These are phyloP conservation scores for Ganoderma meredithae DNA, from an alignment of 1,284 basidiomycete species.

Conservation along the genomic window DNA sequence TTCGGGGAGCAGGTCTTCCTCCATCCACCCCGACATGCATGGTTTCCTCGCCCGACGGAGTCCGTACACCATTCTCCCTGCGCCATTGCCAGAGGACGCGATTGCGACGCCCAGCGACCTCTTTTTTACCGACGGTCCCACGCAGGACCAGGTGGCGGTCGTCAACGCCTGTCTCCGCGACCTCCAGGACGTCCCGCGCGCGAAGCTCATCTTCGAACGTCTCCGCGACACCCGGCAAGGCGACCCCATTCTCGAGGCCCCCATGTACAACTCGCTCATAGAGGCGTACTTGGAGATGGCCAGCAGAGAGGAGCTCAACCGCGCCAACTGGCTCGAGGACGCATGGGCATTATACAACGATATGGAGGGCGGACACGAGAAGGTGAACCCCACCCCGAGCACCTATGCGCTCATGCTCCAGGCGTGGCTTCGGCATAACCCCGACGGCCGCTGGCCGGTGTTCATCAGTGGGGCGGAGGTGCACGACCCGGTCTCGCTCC, in stretches of 20 bases:
- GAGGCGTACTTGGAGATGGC: conserved; percentile 71
- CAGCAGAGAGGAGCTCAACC: conserved; percentile 50
- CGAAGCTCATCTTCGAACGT: conserved; percentile 70
- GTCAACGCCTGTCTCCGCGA: conserved; percentile 84
- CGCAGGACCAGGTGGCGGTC: conserved; percentile 74
- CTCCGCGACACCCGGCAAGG: conserved; percentile 49
- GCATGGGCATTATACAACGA: conserved; percentile 63
- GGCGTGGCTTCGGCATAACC: conserved; percentile 56
- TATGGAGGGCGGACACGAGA: conserved; percentile 60
- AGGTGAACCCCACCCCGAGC: conserved; percentile 56
- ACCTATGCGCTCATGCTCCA: conserved; percentile 76
- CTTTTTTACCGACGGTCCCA: conserved; percentile 69
- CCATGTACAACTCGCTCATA: conserved; percentile 63
- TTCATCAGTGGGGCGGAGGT: conserved; percentile 30
- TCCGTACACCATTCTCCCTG: conserved; percentile 66
- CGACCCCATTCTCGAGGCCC: conserved; percentile 47
- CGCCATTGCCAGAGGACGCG: conserved; percentile 61
- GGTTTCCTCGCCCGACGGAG: conserved; percentile 56
- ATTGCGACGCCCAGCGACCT: conserved; percentile 52
- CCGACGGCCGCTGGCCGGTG: conserved; percentile 41
- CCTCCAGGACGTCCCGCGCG: conserved; percentile 74
- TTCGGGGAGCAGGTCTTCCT: conserved; percentile 9
- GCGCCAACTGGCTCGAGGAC: conserved; percentile 62
- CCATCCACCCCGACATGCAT: conserved; percentile 44
- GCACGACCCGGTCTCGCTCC: conserved; percentile 47